Evolutionary conservation across 352 stramenopile genomes (phyloP).

Genomic region (Nothophytophthora sp.): DNA sequence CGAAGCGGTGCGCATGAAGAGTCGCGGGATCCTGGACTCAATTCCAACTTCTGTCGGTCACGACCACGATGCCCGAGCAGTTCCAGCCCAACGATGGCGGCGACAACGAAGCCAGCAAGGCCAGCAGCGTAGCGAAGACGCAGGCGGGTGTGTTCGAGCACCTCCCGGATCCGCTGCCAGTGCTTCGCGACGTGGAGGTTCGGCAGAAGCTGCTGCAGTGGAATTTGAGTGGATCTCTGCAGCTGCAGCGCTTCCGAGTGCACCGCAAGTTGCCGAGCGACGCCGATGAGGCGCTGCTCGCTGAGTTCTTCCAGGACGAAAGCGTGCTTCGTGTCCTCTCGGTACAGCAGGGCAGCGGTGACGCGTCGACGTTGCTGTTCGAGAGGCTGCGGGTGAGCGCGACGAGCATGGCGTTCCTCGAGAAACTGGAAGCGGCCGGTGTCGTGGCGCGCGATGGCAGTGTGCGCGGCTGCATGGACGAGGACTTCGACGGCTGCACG

Average conservation of each 20-base stretch:
- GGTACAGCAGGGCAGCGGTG: slow-evolving; percentile 24
- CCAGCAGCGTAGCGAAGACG: background rate
- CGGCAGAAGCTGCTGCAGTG: slow-evolving; percentile 79
- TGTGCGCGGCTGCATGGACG: slow-evolving; percentile 78
- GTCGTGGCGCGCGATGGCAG: slow-evolving; percentile 59
- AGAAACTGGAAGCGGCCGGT: slow-evolving; percentile 48
- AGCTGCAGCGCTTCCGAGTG: slow-evolving; percentile 66
- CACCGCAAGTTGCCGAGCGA: slow-evolving; percentile 40
- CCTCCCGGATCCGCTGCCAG: slow-evolving; percentile 46
- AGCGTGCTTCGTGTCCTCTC: slow-evolving; percentile 29
- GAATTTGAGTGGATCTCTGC: slow-evolving; percentile 64
- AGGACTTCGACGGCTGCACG: slow-evolving; percentile 73
- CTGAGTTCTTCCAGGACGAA: slow-evolving; percentile 56
- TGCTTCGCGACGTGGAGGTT: slow-evolving; percentile 47
- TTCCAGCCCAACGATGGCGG: background rate
- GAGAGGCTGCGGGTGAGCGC: slow-evolving; percentile 35
- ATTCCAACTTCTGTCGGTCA: background rate
- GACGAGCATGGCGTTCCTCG: slow-evolving; percentile 69
- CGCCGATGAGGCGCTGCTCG: slow-evolving; percentile 42
- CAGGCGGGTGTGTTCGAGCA: slow-evolving; percentile 35
- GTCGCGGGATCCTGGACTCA: slow-evolving; percentile 13
- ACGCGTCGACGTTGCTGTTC: slow-evolving; percentile 17
- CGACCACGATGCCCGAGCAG: background rate
- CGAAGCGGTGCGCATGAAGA: too few species aligned
- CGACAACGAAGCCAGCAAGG: background rate